These are phyloP conservation scores for Sarocladium brachiariae DNA, from an alignment of 2,329 filamentous ascomycete genomes.

Conservation along the genomic window DNA sequence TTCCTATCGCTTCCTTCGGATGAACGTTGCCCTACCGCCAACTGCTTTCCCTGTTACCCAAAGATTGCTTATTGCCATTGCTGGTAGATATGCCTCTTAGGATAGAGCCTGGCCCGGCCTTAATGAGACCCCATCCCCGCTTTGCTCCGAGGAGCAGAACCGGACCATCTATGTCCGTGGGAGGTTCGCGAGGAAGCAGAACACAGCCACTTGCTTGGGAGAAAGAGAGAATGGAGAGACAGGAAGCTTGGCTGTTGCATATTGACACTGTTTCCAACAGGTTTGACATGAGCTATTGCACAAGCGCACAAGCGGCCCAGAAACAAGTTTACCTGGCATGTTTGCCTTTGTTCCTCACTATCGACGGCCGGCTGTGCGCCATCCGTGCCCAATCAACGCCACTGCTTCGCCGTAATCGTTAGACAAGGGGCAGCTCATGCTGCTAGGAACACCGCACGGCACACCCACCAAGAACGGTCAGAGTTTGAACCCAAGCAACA, in stretches of 20 bases:
- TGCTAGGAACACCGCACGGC: background rate
- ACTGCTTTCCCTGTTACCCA: too few relatives aligned
- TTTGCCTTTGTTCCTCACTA: background rate
- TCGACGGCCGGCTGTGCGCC: background rate
- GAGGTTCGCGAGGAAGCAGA: too few relatives aligned
- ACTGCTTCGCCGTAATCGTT: background rate
- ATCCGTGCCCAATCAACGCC: background rate
- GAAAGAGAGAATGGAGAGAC: too few relatives aligned
- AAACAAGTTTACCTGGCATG: constrained; percentile 6
- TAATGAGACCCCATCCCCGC: background rate
- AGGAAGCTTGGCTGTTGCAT: background rate
- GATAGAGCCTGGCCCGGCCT: constrained; percentile 2
- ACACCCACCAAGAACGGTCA: constrained; percentile 3
- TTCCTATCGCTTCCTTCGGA: background rate
- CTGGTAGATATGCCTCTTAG: too few relatives aligned
- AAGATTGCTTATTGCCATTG: too few relatives aligned
- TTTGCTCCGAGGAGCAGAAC: too few relatives aligned
- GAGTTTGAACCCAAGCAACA: constrained; percentile 1
- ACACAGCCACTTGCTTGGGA: too few relatives aligned
- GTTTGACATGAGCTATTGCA: background rate
- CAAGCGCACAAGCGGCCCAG: background rate
- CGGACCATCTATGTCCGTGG: too few relatives aligned
- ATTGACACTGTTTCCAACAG: background rate
- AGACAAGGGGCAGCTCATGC: background rate
- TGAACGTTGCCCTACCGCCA: too few relatives aligned